These are phyloP conservation scores for Gossypium thurberi DNA, from an alignment of 345 rosid genomes.

Conservation along the genomic window DNA sequence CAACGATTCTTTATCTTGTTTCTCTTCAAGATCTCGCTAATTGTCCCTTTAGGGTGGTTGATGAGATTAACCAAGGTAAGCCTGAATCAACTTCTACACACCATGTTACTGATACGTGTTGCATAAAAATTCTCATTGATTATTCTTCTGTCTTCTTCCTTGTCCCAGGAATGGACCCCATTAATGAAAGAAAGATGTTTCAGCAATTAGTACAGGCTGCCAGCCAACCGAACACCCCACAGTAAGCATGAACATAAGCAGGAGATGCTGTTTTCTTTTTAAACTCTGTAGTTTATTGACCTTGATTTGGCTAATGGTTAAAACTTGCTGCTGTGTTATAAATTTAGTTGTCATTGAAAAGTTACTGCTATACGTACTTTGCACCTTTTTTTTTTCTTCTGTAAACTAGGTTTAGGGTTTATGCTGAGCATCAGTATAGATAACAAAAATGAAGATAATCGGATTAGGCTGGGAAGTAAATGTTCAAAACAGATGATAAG, in stretches of 20 bases:
- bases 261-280: neutral
- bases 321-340: neutral
- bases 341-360: neutral
- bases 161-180: conserved; percentile 83
- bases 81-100: neutral
- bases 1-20: conserved; percentile 91
- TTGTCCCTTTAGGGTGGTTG: conserved; percentile 96
- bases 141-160: neutral
- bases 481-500: neutral
- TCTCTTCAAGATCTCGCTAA: conserved; percentile 95
- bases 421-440: neutral
- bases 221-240: conserved; percentile 88
- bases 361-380: neutral
- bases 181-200: conserved; percentile 96
- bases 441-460: neutral
- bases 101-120: neutral
- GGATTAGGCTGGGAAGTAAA: neutral
- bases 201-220: conserved; percentile 95
- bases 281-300: neutral
- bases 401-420: too few species aligned
- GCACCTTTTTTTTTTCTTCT: too few species aligned
- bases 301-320: neutral
- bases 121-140: neutral
- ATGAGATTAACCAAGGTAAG: conserved; percentile 95
- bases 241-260: conserved; percentile 39